phyloP scores from a whole-genome alignment of 2,329 filamentous ascomycete genomes.

The Colletotrichum zoysiae region DNA sequence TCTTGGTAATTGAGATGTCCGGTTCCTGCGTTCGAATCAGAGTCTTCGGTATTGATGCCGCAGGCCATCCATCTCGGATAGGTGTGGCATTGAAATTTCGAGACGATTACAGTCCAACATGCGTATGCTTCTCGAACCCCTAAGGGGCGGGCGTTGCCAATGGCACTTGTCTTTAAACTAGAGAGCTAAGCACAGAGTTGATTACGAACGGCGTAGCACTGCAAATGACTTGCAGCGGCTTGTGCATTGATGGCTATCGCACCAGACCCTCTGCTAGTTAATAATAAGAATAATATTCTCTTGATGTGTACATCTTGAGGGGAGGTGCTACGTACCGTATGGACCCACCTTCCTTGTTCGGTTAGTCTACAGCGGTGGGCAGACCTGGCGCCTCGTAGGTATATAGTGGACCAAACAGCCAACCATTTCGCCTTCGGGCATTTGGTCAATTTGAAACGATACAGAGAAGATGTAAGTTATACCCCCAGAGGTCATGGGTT shows the following conservation, averaged over 20 bases:
- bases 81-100: not conserved
- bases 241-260: not conserved
- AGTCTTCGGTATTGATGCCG: not conserved
- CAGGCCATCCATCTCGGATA: not conserved
- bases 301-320: not conserved
- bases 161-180: not conserved
- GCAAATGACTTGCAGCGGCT: not conserved
- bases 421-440: slow-evolving; percentile 10
- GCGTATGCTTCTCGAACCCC: not conserved
- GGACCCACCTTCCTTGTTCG: not conserved
- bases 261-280: not conserved
- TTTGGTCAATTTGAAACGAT: slow-evolving; percentile 37
- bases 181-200: not conserved
- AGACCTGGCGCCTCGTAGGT: rapidly evolving
- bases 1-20: not conserved
- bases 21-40: not conserved
- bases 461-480: slow-evolving; percentile 33
- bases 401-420: not conserved
- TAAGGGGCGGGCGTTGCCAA: not conserved
- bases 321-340: not conserved
- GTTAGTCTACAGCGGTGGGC: rapidly evolving
- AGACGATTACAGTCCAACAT: not conserved
- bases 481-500: not conserved
- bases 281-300: not conserved
- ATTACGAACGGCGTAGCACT: not conserved